Conservation (phyloP, 2,329 filamentous ascomycete species). For the Niveomyces coronatus region DNA sequence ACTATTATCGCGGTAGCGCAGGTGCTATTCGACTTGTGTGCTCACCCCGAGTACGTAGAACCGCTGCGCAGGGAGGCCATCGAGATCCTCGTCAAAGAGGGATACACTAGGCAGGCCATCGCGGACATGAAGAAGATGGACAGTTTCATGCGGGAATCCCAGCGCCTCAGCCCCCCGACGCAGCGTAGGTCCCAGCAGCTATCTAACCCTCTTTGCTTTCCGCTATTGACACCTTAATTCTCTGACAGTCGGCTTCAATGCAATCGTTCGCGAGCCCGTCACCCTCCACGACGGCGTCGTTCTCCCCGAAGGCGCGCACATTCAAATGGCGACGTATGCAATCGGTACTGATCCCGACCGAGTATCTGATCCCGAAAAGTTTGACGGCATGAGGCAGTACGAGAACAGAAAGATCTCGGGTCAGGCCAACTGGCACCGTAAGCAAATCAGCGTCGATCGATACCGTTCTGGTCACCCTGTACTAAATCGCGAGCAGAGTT, state of each 20-base stretch:
- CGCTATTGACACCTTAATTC: not conserved
- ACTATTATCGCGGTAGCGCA: constrained; percentile 13
- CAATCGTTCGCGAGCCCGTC: constrained; percentile 1
- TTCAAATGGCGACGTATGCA: constrained; percentile 4
- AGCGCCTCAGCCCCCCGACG: constrained; percentile 16
- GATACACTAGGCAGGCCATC: constrained; percentile 25
- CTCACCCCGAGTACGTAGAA: constrained; percentile 28
- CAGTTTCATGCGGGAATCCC: constrained; percentile 30
- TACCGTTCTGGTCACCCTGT: not conserved
- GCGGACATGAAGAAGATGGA: constrained; percentile 30
- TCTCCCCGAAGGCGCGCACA: constrained; percentile 3
- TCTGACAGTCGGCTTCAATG: constrained; percentile 1
- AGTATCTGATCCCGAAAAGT: not conserved
- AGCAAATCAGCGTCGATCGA: not conserved
- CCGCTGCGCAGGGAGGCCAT: constrained; percentile 32
- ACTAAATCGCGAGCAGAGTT: not conserved
- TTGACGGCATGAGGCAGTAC: constrained; percentile 4
- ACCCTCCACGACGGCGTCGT: constrained; percentile 2
- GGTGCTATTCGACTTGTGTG: constrained; percentile 28
- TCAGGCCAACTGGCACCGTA: constrained; percentile 4
- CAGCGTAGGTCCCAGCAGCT: not conserved
- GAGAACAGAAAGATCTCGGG: not conserved
- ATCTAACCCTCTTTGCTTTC: not conserved
- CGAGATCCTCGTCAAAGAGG: constrained; percentile 22
- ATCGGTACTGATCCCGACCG: constrained; percentile 4